These are phyloP conservation scores for Copromyces sp. DNA, from an alignment of 495 filamentous ascomycete genomes.

Conservation along the genomic window DNA sequence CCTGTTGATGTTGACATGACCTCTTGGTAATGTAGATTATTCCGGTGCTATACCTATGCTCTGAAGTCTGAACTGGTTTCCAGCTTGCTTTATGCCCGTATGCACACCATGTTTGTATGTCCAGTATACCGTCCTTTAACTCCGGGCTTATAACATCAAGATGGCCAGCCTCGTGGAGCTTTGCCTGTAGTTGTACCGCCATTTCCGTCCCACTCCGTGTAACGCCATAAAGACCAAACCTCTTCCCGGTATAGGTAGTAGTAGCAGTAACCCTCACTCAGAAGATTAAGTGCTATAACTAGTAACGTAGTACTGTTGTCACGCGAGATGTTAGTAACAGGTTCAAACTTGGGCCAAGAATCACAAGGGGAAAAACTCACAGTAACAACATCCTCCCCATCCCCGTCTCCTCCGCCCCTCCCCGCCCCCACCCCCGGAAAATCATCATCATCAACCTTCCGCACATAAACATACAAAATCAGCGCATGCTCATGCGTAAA, in stretches of 20 bases:
- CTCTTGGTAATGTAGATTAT: too few relatives aligned
- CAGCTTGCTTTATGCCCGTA: too few relatives aligned
- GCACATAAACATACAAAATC: constrained; percentile 86
- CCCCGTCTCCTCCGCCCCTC: not conserved
- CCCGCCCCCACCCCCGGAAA: not conserved
- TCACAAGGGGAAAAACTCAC: not conserved
- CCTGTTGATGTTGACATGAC: too few relatives aligned
- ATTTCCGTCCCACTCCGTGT: not conserved
- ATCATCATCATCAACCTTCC: constrained; percentile 53
- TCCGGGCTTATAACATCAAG: not conserved
- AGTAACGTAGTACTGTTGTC: constrained; percentile 11
- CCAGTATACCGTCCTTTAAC: not conserved
- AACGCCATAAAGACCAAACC: not conserved
- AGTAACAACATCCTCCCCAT: not conserved
- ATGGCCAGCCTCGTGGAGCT: not conserved
- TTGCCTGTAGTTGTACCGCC: not conserved
- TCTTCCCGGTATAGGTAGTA: not conserved
- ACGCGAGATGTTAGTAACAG: not conserved
- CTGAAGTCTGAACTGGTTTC: too few relatives aligned
- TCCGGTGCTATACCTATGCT: too few relatives aligned
- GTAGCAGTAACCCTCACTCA: not conserved
- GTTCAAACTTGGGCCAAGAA: not conserved
- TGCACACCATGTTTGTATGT: too few relatives aligned
- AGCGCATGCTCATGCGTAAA: constrained; percentile 68
- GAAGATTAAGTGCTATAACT: constrained; percentile 6